phyloP scores from a whole-genome alignment of 768 basidiomycete genomes.

The Clavulina sp. region DNA sequence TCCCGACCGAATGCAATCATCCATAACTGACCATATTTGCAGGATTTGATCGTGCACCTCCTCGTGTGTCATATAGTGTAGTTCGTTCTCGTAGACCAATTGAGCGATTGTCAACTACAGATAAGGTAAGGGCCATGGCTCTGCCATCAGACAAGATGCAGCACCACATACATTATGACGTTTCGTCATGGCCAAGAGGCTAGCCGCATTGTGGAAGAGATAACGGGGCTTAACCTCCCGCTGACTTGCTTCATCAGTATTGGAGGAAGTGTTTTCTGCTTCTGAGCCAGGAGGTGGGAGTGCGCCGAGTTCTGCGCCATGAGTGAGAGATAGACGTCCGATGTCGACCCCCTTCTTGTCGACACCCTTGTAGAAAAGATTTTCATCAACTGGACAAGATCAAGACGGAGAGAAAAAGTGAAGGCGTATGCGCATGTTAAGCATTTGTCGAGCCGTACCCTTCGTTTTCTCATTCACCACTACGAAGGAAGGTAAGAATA shows the following conservation, averaged over 20 bases:
- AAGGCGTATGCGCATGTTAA: neutral
- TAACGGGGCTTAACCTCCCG: too few relatives aligned
- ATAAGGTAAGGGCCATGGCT: neutral
- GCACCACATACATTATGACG: conserved; percentile 56
- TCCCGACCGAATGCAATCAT: conserved; percentile 71
- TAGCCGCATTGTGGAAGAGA: conserved; percentile 63
- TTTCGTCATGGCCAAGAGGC: conserved; percentile 53
- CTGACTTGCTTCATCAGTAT: conserved; percentile 24
- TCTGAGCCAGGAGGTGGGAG: conserved; percentile 6
- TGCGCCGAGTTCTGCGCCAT: conserved; percentile 19
- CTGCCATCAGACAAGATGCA: neutral
- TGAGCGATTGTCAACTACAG: conserved; percentile 79
- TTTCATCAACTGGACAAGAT: conserved; percentile 54
- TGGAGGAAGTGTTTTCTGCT: conserved; percentile 8
- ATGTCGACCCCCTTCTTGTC: conserved; percentile 67
- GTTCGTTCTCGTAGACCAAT: conserved; percentile 85
- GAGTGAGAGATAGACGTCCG: conserved; percentile 55
- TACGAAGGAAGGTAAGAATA: neutral
- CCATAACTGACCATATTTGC: conserved; percentile 85
- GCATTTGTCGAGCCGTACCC: conserved; percentile 25
- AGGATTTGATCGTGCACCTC: conserved; percentile 62
- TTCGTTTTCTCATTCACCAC: conserved; percentile 92
- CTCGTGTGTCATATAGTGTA: conserved; percentile 52
- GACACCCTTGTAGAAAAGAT: conserved; percentile 85
- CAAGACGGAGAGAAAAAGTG: neutral